Conservation (phyloP, 331 rosid species). For the Erythrophleum ivorense region DNA sequence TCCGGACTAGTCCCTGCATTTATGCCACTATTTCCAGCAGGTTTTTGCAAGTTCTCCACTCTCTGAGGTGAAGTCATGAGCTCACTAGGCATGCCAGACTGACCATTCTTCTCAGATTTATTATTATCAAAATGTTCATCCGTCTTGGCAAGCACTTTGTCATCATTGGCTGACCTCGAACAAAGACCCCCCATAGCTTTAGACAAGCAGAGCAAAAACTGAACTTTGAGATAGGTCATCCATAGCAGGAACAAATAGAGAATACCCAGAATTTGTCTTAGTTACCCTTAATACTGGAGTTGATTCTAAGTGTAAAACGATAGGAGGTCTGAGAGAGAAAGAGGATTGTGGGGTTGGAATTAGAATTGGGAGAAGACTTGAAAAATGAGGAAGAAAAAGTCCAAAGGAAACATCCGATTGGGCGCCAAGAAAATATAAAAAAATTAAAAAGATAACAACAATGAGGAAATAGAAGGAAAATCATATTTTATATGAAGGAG, state of each 20-base stretch:
- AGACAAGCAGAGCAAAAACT: neutral
- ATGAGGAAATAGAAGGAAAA: constrained; percentile 3
- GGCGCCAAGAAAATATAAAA: constrained; percentile 16
- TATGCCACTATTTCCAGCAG: neutral
- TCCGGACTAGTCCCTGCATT: constrained; percentile 36
- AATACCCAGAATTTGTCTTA: neutral
- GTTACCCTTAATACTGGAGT: neutral
- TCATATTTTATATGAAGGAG: constrained; percentile 1
- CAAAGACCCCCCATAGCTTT: constrained; percentile 66
- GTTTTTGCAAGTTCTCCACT: constrained; percentile 34
- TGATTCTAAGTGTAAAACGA: neutral
- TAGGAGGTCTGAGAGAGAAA: neutral
- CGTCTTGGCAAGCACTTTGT: constrained; percentile 37
- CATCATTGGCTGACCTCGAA: constrained; percentile 53
- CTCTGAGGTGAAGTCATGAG: constrained; percentile 37
- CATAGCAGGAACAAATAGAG: constrained; percentile 22
- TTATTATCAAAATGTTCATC: constrained; percentile 40
- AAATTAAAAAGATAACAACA: constrained; percentile 16
- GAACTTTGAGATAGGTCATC: constrained; percentile 11
- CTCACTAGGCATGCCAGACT: constrained; percentile 28
- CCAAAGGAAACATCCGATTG: constrained; percentile 36
- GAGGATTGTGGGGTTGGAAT: neutral
- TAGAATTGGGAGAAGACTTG: constrained; percentile 34
- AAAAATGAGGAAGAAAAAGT: constrained; percentile 39
- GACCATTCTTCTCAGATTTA: constrained; percentile 37